A percentile compares a stretch with the other conserved stretches of the same genome.
Evolutionary conservation across 768 basidiomycete genomes (phyloP).

Genomic region (Hortiboletus campestris): DNA sequence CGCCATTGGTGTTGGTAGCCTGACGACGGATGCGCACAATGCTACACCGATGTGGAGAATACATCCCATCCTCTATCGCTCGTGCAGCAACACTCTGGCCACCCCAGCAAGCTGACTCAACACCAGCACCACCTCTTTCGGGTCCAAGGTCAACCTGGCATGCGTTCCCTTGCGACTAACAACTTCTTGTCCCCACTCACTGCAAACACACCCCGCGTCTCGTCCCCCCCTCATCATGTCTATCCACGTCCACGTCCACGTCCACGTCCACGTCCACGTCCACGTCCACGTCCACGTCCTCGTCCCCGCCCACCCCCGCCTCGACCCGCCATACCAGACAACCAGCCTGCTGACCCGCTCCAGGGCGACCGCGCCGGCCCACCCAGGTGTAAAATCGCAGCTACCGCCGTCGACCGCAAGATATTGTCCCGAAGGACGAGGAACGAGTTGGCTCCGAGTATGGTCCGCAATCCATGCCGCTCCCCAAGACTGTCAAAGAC

Average conservation of each 20-base stretch:
- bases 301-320: slow-evolving; percentile 63
- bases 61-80: too few species aligned
- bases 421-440: slow-evolving; percentile 81
- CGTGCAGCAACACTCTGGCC: too few species aligned
- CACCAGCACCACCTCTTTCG: slow-evolving; percentile 34
- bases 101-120: too few species aligned
- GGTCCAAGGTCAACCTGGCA: slow-evolving; percentile 62
- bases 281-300: too few species aligned
- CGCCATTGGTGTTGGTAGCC: too few species aligned
- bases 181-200: slow-evolving; percentile 73
- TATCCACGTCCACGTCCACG: too few species aligned
- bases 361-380: slow-evolving; percentile 41
- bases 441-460: slow-evolving; percentile 80
- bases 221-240: too few species aligned
- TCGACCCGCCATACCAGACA: slow-evolving; percentile 27
- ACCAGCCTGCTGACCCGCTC: slow-evolving; percentile 33
- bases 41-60: too few species aligned
- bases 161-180: slow-evolving; percentile 72
- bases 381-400: slow-evolving; percentile 71
- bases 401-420: slow-evolving; percentile 80
- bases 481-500: slow-evolving; percentile 83
- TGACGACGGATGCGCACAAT: too few species aligned
- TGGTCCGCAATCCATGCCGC: slow-evolving; percentile 78
- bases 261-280: too few species aligned
- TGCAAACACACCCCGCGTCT: too few species aligned